phyloP scores from a whole-genome alignment of 257 asterid genomes.

The Ilex asprella region DNA sequence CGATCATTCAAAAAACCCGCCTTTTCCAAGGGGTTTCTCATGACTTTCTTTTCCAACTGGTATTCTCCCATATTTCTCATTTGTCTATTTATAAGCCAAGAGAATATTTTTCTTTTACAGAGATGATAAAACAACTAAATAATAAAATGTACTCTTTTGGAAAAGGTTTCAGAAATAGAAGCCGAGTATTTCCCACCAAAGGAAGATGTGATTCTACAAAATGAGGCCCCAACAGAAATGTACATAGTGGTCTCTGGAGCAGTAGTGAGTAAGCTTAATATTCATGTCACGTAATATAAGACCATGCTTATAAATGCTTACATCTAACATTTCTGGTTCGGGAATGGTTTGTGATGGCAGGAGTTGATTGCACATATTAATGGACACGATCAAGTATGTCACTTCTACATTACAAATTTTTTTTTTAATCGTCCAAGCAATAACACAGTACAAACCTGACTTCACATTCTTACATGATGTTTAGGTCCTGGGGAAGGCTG shows the following conservation, averaged over 20 bases:
- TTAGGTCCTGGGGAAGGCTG: constrained; percentile 50
- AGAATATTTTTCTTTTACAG: neutral
- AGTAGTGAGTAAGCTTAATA: constrained; percentile 38
- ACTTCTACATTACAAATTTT: neutral
- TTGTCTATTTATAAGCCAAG: neutral
- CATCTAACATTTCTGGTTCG: constrained; percentile 6
- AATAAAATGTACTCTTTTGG: constrained; percentile 5
- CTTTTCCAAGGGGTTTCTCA: constrained; percentile 75
- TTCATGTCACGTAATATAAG: neutral
- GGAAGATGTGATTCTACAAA: constrained; percentile 70
- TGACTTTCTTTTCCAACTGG: constrained; percentile 78
- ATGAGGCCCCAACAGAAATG: constrained; percentile 68
- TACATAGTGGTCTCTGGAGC: constrained; percentile 69
- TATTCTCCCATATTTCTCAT: constrained; percentile 15
- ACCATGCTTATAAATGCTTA: neutral
- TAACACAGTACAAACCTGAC: neutral
- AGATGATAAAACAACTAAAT: neutral
- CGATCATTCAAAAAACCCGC: constrained; percentile 44
- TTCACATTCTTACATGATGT: constrained; percentile 11
- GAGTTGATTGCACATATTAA: constrained; percentile 35
- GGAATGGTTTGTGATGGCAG: neutral
- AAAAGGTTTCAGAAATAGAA: constrained; percentile 78
- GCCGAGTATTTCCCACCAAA: constrained; percentile 79
- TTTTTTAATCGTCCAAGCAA: neutral
- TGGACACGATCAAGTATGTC: constrained; percentile 59